Evolutionary conservation across 331 rosid species (phyloP).

Genomic region (Quercus tomentella): DNA sequence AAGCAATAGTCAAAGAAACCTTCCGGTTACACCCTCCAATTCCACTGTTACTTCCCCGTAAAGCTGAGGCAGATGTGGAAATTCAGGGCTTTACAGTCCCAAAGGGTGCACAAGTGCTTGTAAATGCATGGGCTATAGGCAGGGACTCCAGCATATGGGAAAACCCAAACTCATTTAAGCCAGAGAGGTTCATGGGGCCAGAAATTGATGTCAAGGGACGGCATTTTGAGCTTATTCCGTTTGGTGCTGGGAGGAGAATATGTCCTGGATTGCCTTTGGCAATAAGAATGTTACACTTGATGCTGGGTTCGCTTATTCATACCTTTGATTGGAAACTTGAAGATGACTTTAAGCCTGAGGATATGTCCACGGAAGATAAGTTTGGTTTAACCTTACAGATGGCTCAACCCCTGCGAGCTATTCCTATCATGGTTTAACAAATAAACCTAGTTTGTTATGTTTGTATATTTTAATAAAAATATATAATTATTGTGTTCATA

Average conservation of each 20-base stretch:
- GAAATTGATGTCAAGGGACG: slow-evolving; percentile 31
- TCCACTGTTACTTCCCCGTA: slow-evolving; percentile 16
- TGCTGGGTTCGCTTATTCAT: too few species aligned
- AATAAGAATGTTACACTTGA: slow-evolving; percentile 21
- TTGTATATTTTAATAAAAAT: too few species aligned
- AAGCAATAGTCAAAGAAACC: slow-evolving; percentile 25
- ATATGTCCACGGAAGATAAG: too few species aligned
- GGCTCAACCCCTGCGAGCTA: too few species aligned
- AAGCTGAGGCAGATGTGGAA: slow-evolving; percentile 14
- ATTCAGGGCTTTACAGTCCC: slow-evolving; percentile 27
- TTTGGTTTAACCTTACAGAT: too few species aligned
- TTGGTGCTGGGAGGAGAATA: slow-evolving; percentile 32
- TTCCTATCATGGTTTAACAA: too few species aligned
- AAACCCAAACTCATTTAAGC: slow-evolving; percentile 31
- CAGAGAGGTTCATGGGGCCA: slow-evolving; percentile 48
- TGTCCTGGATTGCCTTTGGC: slow-evolving; percentile 41
- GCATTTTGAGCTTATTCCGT: slow-evolving; percentile 35
- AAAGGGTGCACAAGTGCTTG: slow-evolving; percentile 17
- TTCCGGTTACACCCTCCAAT: not conserved
- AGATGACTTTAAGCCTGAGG: too few species aligned
- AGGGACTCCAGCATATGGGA: slow-evolving; percentile 38
- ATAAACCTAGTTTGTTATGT: too few species aligned
- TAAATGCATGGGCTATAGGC: not conserved
- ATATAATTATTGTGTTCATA: too few species aligned
- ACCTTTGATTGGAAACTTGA: too few species aligned